Evolutionary conservation across 2,329 filamentous ascomycete genomes (phyloP).

Genomic region (Phyllosticta capitalensis): DNA sequence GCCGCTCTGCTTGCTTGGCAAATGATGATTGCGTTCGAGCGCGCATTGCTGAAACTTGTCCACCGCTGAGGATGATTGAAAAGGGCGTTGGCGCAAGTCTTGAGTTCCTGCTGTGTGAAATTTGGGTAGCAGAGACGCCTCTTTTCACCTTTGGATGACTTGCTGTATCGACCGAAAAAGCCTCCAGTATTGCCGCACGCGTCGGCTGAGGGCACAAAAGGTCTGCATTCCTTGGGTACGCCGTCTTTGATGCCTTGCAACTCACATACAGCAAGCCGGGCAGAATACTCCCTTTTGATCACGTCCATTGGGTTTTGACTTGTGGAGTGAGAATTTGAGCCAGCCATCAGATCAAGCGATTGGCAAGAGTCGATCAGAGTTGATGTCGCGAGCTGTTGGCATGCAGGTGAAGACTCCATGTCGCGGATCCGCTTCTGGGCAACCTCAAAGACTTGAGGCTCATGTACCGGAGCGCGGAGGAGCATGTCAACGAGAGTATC

Average conservation of each 20-base stretch:
- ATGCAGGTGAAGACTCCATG: constrained; percentile 38
- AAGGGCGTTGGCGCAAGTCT: constrained; percentile 45
- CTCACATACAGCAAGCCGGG: constrained; percentile 55
- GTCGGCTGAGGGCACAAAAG: constrained; percentile 35
- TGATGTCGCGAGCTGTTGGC: constrained; percentile 43
- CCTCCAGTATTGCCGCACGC: constrained; percentile 20
- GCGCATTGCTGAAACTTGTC: constrained; percentile 55
- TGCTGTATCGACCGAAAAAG: constrained; percentile 15
- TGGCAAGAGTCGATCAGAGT: constrained; percentile 46
- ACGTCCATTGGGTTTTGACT: constrained; percentile 20
- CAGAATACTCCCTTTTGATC: constrained; percentile 49
- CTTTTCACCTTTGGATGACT: constrained; percentile 12
- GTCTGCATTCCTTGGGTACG: constrained; percentile 43
- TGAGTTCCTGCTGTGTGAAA: constrained; percentile 29
- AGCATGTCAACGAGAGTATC: constrained; percentile 11
- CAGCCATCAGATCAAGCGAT: constrained; percentile 30
- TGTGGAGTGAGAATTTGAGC: background rate
- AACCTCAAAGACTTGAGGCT: constrained; percentile 13
- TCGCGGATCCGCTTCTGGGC: constrained; percentile 25
- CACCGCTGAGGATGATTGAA: constrained; percentile 48
- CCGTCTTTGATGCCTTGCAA: constrained; percentile 42
- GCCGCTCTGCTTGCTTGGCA: constrained; percentile 52
- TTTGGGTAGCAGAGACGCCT: constrained; percentile 24
- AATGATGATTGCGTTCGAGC: constrained; percentile 51
- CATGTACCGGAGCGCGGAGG: constrained; percentile 13